Evolutionary conservation across 768 basidiomycete species (phyloP).

Genomic region (Pleurotus tuoliensis): DNA sequence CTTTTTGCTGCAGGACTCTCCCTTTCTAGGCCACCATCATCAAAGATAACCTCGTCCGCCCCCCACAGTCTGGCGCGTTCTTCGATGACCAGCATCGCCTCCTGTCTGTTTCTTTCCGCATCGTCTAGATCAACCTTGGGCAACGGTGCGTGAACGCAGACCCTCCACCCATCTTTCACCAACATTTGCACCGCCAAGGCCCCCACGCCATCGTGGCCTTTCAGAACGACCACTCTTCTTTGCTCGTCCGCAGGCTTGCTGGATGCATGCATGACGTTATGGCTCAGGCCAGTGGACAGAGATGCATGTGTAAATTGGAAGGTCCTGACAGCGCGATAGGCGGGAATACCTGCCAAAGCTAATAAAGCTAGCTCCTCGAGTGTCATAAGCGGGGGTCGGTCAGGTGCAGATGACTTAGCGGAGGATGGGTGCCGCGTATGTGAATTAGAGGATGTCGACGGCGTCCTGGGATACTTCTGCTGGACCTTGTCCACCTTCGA

Average conservation of each 20-base stretch:
- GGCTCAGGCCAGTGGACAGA: neutral
- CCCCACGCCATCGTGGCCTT: constrained; percentile 72
- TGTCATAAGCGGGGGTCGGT: constrained; percentile 20
- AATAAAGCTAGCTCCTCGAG: constrained; percentile 79
- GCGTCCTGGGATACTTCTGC: neutral
- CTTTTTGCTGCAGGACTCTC: constrained; percentile 30
- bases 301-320: constrained; percentile 47
- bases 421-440: constrained; percentile 8
- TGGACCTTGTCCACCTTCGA: neutral
- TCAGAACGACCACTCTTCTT: constrained; percentile 52
- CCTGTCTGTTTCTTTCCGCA: constrained; percentile 16
- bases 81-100: constrained; percentile 44
- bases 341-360: constrained; percentile 75
- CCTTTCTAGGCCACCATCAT: constrained; percentile 37
- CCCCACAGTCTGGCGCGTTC: constrained; percentile 63
- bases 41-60: constrained; percentile 75
- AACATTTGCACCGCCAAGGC: constrained; percentile 80
- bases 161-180: constrained; percentile 60
- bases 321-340: constrained; percentile 76
- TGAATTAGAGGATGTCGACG: neutral
- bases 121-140: constrained; percentile 22
- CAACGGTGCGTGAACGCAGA: constrained; percentile 63
- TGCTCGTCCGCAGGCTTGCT: constrained; percentile 9
- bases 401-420: neutral
- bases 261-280: neutral